Conservation (phyloP, 202 grass and related monocot genomes). For the Bolboschoenoplectus hybrid region DNA sequence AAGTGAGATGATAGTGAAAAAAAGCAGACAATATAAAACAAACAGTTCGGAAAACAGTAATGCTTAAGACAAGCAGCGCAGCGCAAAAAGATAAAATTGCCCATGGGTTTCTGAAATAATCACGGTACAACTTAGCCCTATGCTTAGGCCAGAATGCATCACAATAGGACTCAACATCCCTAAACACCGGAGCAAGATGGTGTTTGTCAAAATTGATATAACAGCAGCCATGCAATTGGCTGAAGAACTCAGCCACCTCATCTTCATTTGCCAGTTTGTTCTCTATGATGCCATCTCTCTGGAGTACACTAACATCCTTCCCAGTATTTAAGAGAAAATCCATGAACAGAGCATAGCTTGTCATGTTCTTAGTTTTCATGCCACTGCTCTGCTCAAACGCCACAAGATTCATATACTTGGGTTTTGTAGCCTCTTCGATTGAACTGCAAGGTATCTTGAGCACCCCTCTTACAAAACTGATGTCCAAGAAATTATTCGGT, state of each 20-base stretch:
- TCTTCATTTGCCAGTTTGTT: slow-evolving; percentile 1
- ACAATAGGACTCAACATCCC: not conserved
- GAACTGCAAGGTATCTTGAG: not conserved
- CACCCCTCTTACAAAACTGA: not conserved
- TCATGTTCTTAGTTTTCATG: not conserved
- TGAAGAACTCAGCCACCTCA: not conserved
- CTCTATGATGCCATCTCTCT: not conserved
- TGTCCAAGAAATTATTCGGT: not conserved
- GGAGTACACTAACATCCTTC: not conserved
- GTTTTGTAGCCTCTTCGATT: not conserved
- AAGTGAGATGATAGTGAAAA: not conserved
- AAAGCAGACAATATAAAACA: not conserved
- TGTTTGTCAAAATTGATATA: not conserved
- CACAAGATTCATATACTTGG: not conserved
- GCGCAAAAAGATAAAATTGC: not conserved
- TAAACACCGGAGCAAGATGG: not conserved
- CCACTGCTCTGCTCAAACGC: not conserved
- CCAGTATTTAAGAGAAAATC: not conserved
- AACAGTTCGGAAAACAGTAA: not conserved
- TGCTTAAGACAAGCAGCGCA: not conserved
- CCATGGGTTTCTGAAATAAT: not conserved
- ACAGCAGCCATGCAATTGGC: not conserved
- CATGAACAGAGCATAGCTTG: not conserved
- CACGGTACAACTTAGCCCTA: not conserved
- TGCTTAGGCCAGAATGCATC: not conserved